Base-by-base conservation (phyloP, 495 filamentous ascomycete genomes). In the Xylaria nigripes region DNA sequence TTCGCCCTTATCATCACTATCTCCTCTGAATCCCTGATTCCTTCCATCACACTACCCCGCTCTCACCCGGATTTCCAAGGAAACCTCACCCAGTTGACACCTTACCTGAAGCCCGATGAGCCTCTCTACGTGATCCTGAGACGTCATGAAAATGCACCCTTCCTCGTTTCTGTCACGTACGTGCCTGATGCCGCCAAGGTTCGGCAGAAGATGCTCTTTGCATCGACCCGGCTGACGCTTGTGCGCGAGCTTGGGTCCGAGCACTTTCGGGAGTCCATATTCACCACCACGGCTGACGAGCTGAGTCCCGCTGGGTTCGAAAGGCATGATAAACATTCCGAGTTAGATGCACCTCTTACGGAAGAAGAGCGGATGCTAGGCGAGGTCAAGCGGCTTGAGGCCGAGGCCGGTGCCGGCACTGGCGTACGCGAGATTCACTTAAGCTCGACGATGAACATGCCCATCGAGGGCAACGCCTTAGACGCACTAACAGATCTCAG, bases 131-230 rank as follows among this genome's bases (percentile, higher is more conserved):
- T 95, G 54, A 77, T 98, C 54, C 82, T 96, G 38, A 86, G 91
- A 5, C 81, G 84, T 27, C 78, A 84, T 54, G 66, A 76, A 36
- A 59, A 68, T 48, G 61, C 68, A 8, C 75, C 75, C 3, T 74
- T 76, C 51, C 83, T 93, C 56, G 70, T 90, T 48, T 87, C 87
- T 43, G 72, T 96, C 42, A 91, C 93, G 27, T 96, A 95, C 66
- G 87, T 98, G 42, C 93, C 93, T 3, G 88, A 90, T 65, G 70
- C 85, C 50, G 92, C 93, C 5, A 86, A 86, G 16, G 93, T 98
- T 36, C 85, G 93, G 38, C 86, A 92, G 60, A 98, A 98, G 79
- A 97, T 90, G 77, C 81, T 98, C 47, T 95, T 96, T 70, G 92
- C 93, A 30, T 82, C 86, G 38, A 95, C 93, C 16, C 81, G 90